These are phyloP conservation scores for Tulasnella sp. DNA, from an alignment of 768 basidiomycete genomes.

Conservation along the genomic window DNA sequence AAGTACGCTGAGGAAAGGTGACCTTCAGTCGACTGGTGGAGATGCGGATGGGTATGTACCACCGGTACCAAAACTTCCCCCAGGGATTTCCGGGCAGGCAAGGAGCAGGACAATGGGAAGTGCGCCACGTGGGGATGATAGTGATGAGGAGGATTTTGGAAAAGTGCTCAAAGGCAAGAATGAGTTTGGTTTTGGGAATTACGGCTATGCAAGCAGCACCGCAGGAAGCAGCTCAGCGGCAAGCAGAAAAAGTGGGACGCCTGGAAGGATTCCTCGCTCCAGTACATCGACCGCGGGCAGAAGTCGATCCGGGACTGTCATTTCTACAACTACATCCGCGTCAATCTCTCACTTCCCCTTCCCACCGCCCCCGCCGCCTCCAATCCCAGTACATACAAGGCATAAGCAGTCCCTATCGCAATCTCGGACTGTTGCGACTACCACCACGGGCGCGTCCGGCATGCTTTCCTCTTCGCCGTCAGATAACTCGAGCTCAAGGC, in stretches of 20 bases:
- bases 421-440: conserved; percentile 1
- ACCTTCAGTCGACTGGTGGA: neutral
- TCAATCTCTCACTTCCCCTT: neutral
- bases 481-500: conserved; percentile 3
- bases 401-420: conserved; percentile 9
- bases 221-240: neutral
- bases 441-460: neutral
- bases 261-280: too few relatives aligned
- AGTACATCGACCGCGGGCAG: neutral
- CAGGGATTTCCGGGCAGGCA: neutral
- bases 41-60: neutral
- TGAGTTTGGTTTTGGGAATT: neutral
- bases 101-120: neutral
- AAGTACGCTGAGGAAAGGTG: conserved; percentile 7
- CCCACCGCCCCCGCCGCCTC: neutral
- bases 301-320: conserved; percentile 11
- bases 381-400: neutral
- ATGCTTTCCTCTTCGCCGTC: conserved; percentile 9
- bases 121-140: neutral
- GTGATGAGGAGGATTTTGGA: neutral
- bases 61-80: conserved; percentile 9
- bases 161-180: neutral
- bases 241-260: too few relatives aligned
- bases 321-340: neutral
- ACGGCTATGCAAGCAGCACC: neutral